Conservation (phyloP, 352 stramenopile species). For the Phytophthora chlamydospora region DNA sequence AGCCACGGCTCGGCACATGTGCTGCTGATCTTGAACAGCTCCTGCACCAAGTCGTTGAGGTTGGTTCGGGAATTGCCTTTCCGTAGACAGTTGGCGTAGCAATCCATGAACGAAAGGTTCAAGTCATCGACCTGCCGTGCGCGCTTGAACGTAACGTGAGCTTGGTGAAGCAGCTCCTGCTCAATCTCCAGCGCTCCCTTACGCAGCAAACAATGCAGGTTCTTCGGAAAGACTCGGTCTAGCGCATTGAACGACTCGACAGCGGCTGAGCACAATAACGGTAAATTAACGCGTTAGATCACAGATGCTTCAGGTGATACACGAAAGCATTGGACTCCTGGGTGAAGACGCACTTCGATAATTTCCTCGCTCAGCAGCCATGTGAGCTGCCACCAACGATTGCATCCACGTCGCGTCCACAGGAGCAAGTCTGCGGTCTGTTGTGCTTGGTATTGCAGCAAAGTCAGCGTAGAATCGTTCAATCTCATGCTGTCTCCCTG, state of each 20-base stretch:
- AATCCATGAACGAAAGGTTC: constrained; percentile 70
- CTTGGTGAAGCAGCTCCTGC: constrained; percentile 63
- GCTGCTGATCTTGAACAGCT: constrained; percentile 71
- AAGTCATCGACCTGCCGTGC: constrained; percentile 70
- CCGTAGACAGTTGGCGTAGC: constrained; percentile 66
- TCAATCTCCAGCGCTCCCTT: constrained; percentile 69
- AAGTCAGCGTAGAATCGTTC: constrained; percentile 53
- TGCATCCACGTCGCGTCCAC: constrained; percentile 65
- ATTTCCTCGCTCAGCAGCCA: constrained; percentile 50
- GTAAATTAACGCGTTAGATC: constrained; percentile 12
- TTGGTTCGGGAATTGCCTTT: constrained; percentile 48
- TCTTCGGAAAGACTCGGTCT: constrained; percentile 61
- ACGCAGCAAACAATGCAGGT: constrained; percentile 64
- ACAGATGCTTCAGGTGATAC: not conserved
- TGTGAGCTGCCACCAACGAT: constrained; percentile 58
- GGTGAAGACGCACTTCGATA: constrained; percentile 36
- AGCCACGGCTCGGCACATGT: constrained; percentile 68
- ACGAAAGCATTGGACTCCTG: not conserved
- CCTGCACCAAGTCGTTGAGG: constrained; percentile 70
- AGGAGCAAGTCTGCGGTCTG: constrained; percentile 9
- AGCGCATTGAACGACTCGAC: constrained; percentile 48
- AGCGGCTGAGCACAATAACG: constrained; percentile 31
- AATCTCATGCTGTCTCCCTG: constrained; percentile 47
- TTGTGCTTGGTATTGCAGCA: constrained; percentile 9
- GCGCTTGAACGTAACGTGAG: constrained; percentile 55